Conservation (phyloP, 2,329 filamentous ascomycete genomes). For the Colletotrichum sp. region DNA sequence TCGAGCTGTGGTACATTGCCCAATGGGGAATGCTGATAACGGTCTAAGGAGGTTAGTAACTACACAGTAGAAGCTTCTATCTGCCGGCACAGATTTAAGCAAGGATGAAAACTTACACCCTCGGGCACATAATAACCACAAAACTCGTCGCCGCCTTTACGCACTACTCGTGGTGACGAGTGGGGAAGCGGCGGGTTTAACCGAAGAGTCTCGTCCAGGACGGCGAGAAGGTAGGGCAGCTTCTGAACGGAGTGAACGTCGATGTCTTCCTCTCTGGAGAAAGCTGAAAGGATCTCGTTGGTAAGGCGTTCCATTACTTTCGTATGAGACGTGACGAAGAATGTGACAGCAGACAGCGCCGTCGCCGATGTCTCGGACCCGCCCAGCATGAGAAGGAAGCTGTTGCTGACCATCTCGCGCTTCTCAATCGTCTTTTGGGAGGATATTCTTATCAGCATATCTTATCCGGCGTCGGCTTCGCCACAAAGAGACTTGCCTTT, state of each 20-base stretch:
- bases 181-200: slow-evolving; percentile 36
- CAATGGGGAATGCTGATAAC: slow-evolving; percentile 44
- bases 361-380: slow-evolving; percentile 39
- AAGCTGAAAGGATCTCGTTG: slow-evolving; percentile 39
- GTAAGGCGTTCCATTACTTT: slow-evolving; percentile 31
- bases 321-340: slow-evolving; percentile 32
- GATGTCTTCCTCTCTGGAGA: slow-evolving; percentile 39
- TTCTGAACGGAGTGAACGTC: slow-evolving; percentile 29
- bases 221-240: slow-evolving; percentile 42
- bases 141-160: slow-evolving; percentile 34
- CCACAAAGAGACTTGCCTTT: neutral
- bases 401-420: neutral
- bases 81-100: no score
- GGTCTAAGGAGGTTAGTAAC: neutral
- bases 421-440: neutral
- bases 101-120: slow-evolving; percentile 20
- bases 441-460: neutral
- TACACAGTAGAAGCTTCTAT: no score
- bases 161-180: slow-evolving; percentile 28
- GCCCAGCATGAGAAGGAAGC: slow-evolving; percentile 23
- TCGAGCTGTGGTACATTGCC: neutral
- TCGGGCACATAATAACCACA: slow-evolving; percentile 33
- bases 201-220: slow-evolving; percentile 45
- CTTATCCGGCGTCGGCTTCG: neutral
- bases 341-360: slow-evolving; percentile 27